Evolutionary conservation across 108 stramenopile genomes (phyloP).

Genomic region (Cyclostephanos invisitatus): DNA sequence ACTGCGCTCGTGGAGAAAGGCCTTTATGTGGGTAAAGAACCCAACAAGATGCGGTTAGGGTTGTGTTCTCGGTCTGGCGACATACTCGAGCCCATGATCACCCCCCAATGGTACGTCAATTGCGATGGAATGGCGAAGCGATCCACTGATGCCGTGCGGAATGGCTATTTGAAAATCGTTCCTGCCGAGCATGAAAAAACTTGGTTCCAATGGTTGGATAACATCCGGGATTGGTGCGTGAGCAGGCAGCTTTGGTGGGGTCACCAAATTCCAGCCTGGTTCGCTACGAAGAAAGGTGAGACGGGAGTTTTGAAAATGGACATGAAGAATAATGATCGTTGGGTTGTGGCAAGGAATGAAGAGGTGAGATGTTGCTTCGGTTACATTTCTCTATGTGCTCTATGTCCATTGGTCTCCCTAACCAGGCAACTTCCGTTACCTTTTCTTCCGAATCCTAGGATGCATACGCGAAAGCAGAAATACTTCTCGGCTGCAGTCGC

Average conservation of each 20-base stretch:
- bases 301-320: slow-evolving; percentile 69
- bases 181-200: slow-evolving; percentile 94
- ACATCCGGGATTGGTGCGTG: slow-evolving; percentile 98
- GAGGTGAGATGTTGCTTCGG: slow-evolving; percentile 48
- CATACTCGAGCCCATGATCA: slow-evolving; percentile 98
- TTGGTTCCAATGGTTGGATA: slow-evolving; percentile 97
- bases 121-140: slow-evolving; percentile 95
- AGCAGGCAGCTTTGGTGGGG: slow-evolving; percentile 99
- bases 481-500: slow-evolving; percentile 71
- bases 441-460: slow-evolving; percentile 45
- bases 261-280: slow-evolving; percentile 99
- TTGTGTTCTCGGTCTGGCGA: slow-evolving; percentile 97
- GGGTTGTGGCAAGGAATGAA: slow-evolving; percentile 95
- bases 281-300: slow-evolving; percentile 85
- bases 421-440: neutral
- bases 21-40: slow-evolving; percentile 91
- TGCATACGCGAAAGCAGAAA: slow-evolving; percentile 82
- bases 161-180: slow-evolving; percentile 92
- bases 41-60: slow-evolving; percentile 96
- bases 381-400: neutral
- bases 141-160: slow-evolving; percentile 92
- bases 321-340: slow-evolving; percentile 88
- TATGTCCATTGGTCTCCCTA: neutral
- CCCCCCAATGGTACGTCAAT: slow-evolving; percentile 99
- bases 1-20: slow-evolving; percentile 94